A percentile compares a stretch with the other conserved stretches of the same genome.
Conservation (phyloP, 2,329 filamentous ascomycete genomes). For the Clarireedia homoeocarpa region DNA sequence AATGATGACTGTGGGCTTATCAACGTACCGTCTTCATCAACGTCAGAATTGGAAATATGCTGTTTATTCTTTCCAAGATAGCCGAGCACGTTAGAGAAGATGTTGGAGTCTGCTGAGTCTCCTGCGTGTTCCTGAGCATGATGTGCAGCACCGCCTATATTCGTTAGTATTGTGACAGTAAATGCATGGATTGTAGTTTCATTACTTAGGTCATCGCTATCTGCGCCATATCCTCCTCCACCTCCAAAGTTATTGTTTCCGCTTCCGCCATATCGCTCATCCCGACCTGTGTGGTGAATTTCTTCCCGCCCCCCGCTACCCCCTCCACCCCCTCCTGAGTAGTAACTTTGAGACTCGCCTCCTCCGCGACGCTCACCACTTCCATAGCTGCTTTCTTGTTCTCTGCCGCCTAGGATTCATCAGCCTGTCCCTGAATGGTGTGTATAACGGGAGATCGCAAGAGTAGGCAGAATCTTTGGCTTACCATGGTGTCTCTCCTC, state of each 20-base stretch:
- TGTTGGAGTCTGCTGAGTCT: conserved; percentile 36
- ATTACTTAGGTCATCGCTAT: conserved; percentile 39
- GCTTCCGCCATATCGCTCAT: conserved; percentile 14
- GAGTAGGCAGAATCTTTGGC: not conserved
- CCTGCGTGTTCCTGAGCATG: conserved; percentile 48
- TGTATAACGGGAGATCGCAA: not conserved
- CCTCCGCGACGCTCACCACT: conserved; percentile 3
- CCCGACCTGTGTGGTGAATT: conserved; percentile 11
- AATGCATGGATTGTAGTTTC: no score
- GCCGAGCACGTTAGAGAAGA: conserved; percentile 51
- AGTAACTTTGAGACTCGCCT: conserved; percentile 5
- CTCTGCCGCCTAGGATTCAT: not conserved
- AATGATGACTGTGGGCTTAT: not conserved
- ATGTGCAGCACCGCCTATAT: conserved; percentile 36
- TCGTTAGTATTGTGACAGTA: no score
- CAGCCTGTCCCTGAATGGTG: not conserved
- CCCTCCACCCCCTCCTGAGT: not conserved
- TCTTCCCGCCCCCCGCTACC: conserved; percentile 4
- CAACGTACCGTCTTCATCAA: conserved; percentile 46
- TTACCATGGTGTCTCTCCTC: conserved; percentile 1
- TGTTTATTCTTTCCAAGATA: conserved; percentile 47
- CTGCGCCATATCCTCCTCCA: conserved; percentile 28
- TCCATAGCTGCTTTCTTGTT: conserved; percentile 12
- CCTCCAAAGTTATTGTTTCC: conserved; percentile 21
- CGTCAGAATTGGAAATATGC: conserved; percentile 39